Evolutionary conservation across 495 filamentous ascomycete species (phyloP).

Genomic region (Astrocystis sublimbata): DNA sequence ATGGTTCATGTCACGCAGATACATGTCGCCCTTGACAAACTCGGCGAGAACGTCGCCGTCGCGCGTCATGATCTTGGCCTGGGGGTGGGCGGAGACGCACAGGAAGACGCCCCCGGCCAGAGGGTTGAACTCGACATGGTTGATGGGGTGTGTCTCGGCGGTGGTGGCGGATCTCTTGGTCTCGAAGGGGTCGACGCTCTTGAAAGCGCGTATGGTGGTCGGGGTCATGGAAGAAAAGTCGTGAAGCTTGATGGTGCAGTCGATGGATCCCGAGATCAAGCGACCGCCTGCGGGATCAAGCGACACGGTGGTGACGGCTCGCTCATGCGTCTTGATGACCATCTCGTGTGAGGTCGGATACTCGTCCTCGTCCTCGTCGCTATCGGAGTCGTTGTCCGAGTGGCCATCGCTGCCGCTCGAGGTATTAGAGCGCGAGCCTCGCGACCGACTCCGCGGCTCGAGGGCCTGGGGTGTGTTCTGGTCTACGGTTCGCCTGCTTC

Average conservation of each 20-base stretch:
- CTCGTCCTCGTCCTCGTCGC: conserved; percentile 79
- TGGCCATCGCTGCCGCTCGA: conserved; percentile 54
- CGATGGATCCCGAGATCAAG: conserved; percentile 83
- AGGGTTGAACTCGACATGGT: conserved; percentile 84
- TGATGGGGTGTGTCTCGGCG: conserved; percentile 82
- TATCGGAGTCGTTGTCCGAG: conserved; percentile 58
- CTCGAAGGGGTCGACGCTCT: conserved; percentile 81
- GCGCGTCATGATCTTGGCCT: conserved; percentile 83
- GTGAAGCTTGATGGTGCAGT: conserved; percentile 88
- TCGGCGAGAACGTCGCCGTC: conserved; percentile 84
- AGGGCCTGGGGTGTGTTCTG: conserved; percentile 19
- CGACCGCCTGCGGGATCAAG: conserved; percentile 84
- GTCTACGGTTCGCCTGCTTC: conserved; percentile 61
- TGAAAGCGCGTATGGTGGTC: conserved; percentile 90
- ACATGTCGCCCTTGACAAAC: conserved; percentile 97
- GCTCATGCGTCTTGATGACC: conserved; percentile 86
- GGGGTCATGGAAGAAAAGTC: conserved; percentile 96
- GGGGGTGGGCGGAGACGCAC: conserved; percentile 80
- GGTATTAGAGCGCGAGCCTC: conserved; percentile 39
- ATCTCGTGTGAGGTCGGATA: conserved; percentile 94
- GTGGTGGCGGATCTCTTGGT: conserved; percentile 66
- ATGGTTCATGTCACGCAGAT: conserved; percentile 91
- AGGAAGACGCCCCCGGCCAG: conserved; percentile 78
- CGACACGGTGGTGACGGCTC: conserved; percentile 78
- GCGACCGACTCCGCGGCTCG: conserved; percentile 25